Percentiles rank a stretch among this genome's conserved stretches.
Conservation (phyloP, 2,329 filamentous ascomycete species). For the Apiospora rasikravindrae region DNA sequence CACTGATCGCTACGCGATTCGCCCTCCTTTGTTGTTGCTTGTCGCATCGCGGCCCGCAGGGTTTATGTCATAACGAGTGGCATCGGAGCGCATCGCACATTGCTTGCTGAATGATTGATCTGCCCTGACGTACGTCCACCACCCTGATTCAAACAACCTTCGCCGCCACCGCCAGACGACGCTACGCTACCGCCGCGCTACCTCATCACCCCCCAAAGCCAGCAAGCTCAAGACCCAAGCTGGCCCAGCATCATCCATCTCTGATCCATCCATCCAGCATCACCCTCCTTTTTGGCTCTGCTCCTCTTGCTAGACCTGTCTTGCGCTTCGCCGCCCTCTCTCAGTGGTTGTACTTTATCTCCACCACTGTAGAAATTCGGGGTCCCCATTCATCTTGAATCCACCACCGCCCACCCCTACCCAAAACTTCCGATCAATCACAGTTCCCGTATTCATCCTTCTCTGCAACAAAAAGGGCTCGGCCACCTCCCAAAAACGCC, state of each 20-base stretch:
- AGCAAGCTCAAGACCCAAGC: background rate
- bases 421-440: constrained; percentile 16
- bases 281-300: background rate
- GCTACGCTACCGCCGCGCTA: background rate
- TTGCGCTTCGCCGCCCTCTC: background rate
- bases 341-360: background rate
- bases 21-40: constrained; percentile 7
- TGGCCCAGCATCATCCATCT: background rate
- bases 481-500: constrained; percentile 12
- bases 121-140: constrained; percentile 11
- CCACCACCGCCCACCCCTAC: constrained; percentile 15
- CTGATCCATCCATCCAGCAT: too few species aligned
- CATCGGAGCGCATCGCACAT: constrained; percentile 13
- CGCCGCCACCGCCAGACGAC: constrained; percentile 9
- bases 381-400: constrained; percentile 16
- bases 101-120: constrained; percentile 4
- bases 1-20: constrained; percentile 3
- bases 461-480: constrained; percentile 11
- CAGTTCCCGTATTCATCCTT: constrained; percentile 3
- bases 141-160: constrained; percentile 14
- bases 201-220: background rate
- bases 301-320: background rate
- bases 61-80: constrained; percentile 16
- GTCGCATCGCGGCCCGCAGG: constrained; percentile 15
- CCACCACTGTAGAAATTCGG: constrained; percentile 20